phyloP scores from a whole-genome alignment of 495 filamentous ascomycete genomes.

The Penicillium diatomitis region DNA sequence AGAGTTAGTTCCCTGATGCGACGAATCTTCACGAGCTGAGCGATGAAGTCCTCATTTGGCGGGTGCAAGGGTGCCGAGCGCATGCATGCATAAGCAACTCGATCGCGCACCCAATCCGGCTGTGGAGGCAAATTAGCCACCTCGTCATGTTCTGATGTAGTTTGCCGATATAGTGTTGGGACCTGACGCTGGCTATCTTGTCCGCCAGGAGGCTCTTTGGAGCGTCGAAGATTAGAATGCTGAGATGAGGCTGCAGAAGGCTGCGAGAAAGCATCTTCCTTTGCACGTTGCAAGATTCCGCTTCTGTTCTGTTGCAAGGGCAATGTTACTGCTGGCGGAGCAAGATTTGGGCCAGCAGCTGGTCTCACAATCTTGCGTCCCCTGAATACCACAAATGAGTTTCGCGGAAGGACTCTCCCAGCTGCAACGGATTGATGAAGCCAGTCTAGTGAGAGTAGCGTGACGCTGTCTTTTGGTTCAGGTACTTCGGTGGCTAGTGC shows the following conservation, averaged over 20 bases:
- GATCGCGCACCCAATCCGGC: constrained; percentile 60
- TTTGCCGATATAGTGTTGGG: constrained; percentile 48
- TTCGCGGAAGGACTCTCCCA: constrained; percentile 44
- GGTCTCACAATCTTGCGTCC: constrained; percentile 25
- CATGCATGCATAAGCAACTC: constrained; percentile 70
- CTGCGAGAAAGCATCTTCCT: constrained; percentile 33
- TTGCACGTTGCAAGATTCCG: constrained; percentile 45
- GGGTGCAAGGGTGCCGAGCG: constrained; percentile 60
- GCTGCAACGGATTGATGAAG: constrained; percentile 51
- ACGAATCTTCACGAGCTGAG: constrained; percentile 64
- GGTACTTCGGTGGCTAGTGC: not conserved
- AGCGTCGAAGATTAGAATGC: constrained; percentile 8
- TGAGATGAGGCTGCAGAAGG: constrained; percentile 5
- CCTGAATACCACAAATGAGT: constrained; percentile 59
- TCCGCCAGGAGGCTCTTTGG: constrained; percentile 10
- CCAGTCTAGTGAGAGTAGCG: constrained; percentile 71
- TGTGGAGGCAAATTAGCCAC: constrained; percentile 38
- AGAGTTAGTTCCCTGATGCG: constrained; percentile 57
- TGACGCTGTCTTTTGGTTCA: constrained; percentile 32
- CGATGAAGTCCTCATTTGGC: constrained; percentile 71
- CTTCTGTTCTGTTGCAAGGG: constrained; percentile 4
- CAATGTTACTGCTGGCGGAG: not conserved
- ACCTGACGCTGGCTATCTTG: constrained; percentile 15
- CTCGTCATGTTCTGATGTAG: constrained; percentile 66
- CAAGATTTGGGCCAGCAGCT: constrained; percentile 5